Conservation (phyloP, 2,329 filamentous ascomycete species). For the Ilyonectria destructans region DNA sequence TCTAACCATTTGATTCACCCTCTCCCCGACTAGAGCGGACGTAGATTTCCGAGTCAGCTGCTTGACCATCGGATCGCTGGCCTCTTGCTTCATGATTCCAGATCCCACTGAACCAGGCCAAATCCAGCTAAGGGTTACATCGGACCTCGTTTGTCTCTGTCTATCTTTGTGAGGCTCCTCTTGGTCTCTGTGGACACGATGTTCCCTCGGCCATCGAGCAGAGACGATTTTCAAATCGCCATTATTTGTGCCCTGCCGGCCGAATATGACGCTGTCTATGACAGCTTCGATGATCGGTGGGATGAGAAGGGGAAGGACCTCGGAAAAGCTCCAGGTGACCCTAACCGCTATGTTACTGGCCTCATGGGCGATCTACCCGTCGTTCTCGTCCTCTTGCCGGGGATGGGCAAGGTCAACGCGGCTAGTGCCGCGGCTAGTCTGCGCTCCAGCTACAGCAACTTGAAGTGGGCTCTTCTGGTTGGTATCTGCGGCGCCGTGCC, state of each 20-base stretch:
- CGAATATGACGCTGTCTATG: constrained; percentile 5
- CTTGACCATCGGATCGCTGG: not conserved
- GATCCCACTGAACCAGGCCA: not conserved
- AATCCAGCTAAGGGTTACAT: not conserved
- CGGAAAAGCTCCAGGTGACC: constrained; percentile 22
- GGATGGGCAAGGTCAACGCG: constrained; percentile 51
- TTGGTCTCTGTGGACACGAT: not conserved
- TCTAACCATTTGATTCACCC: not conserved
- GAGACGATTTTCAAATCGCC: constrained; percentile 33
- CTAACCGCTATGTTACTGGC: constrained; percentile 44
- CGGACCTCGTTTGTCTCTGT: not conserved
- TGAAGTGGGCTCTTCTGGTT: constrained; percentile 56
- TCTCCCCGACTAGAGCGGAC: not conserved
- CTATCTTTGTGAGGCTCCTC: too few relatives aligned
- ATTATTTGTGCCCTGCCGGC: constrained; percentile 39
- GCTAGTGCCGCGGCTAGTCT: constrained; percentile 49
- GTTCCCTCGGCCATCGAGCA: not conserved
- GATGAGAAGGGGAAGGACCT: not conserved
- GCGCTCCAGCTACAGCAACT: constrained; percentile 51
- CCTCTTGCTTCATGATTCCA: not conserved
- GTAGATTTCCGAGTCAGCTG: not conserved
- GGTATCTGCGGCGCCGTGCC: constrained; percentile 59
- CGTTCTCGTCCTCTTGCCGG: constrained; percentile 46
- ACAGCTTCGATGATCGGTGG: constrained; percentile 6
- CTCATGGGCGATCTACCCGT: constrained; percentile 46